Conservation (phyloP, 306 rosid genomes). For the Citrullus amarus region DNA sequence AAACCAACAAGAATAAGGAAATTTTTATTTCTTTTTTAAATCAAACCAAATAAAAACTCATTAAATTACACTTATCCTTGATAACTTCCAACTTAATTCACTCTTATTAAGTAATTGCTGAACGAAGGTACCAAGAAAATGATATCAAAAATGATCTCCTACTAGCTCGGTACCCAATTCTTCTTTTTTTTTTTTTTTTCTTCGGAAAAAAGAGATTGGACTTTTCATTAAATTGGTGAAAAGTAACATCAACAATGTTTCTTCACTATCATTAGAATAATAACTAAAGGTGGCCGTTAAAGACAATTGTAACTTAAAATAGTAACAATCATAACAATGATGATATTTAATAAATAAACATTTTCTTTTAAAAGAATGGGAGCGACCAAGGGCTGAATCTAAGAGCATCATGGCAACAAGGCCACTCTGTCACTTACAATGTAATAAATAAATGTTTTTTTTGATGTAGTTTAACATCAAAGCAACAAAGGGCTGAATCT, state of each 20-base stretch:
- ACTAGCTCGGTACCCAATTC: background rate
- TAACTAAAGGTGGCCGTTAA: background rate
- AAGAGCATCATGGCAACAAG: too few species aligned
- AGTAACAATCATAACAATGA: background rate
- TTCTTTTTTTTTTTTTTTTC: too few species aligned
- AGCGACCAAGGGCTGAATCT: too few species aligned
- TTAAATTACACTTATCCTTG: background rate
- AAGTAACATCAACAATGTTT: background rate
- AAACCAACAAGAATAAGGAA: slow-evolving; percentile 12
- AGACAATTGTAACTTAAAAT: background rate
- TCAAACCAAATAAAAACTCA: background rate
- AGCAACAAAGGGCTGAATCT: too few species aligned
- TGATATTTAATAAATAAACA: background rate
- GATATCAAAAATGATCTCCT: background rate
- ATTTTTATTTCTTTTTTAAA: background rate
- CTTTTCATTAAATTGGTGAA: background rate
- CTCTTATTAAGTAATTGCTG: background rate
- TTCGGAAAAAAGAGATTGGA: background rate
- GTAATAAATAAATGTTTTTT: too few species aligned
- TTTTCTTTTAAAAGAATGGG: too few species aligned
- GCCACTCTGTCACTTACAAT: too few species aligned
- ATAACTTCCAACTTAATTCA: background rate
- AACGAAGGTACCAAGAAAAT: background rate
- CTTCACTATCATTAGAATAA: background rate
- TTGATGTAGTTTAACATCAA: too few species aligned